Evolutionary conservation across 768 basidiomycete species (phyloP), one percentile per base, ranked within the genome.

Genomic region (Termitomyces sp.): DNA sequence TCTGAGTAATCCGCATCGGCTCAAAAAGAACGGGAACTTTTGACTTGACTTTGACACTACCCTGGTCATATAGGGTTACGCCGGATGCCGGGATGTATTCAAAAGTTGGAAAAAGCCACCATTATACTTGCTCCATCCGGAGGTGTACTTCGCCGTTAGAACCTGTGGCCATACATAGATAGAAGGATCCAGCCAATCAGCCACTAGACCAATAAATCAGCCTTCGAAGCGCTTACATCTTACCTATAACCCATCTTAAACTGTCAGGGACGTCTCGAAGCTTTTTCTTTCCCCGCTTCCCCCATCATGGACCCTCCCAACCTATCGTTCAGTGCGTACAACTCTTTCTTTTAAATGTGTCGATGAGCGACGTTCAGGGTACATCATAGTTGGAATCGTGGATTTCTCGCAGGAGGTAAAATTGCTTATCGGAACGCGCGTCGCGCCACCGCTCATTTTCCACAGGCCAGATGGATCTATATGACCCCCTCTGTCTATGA

Each of bases 371-470:
- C 36, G 20, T 40, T 53, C 36, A 55, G 49, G 33, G 1, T 52
- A 3, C 29, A 54, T 25, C 36, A 11, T 64, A 90, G 89, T 91
- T 56, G 87, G 83, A 18, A 91, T 91, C 62, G 84, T 89, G 49
- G 89, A 92, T 69, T 90, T 91, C 68, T 83, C 86, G 3, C 80
- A 86, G 70, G 78, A 89, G 69, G 88, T 88, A 64, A 60, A 68
- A 39, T 53, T 33, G 18, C 45, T 20, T 44, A 22, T 50, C 23
- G 39, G 52, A 23, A 44, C 25, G 44, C 45, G 47, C 36, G 52
- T 36, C 54, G 56, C 56, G 59, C 53, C 56, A 54, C 59, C 18
- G 23, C 46, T 60, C 33, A 60, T 38, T 44, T 50, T n/a, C 41
- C 36, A 16, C 54, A 88, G 85, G 88, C 81, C 23, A 76, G 73